Conservation (phyloP, 2,329 filamentous ascomycete species). For the Nigrospora sphaerica region DNA sequence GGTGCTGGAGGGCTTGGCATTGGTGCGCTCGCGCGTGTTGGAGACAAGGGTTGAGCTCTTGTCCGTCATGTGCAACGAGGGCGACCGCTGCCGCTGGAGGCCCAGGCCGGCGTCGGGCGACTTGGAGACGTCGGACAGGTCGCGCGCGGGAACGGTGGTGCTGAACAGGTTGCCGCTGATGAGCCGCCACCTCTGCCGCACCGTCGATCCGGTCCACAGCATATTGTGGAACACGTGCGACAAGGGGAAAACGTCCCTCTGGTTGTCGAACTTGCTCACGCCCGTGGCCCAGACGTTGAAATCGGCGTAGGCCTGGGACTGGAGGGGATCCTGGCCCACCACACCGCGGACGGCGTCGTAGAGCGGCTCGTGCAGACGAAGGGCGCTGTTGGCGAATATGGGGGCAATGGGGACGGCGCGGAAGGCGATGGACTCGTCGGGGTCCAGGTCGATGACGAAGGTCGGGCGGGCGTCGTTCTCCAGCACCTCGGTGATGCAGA, state of each 20-base stretch:
- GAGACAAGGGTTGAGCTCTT: slow-evolving; percentile 1
- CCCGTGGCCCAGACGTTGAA: slow-evolving; percentile 34
- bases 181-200: slow-evolving; percentile 28
- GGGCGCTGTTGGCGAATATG: slow-evolving; percentile 27
- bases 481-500: slow-evolving; percentile 21
- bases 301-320: slow-evolving; percentile 19
- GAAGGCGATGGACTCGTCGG: slow-evolving; percentile 16
- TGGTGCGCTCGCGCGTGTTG: background rate
- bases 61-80: background rate
- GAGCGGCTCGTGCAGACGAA: slow-evolving; percentile 24
- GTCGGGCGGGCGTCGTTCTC: slow-evolving; percentile 29
- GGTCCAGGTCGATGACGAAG: slow-evolving; percentile 29
- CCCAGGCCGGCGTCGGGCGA: slow-evolving; percentile 9
- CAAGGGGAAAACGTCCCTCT: slow-evolving; percentile 34
- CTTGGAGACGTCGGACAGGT: slow-evolving; percentile 12
- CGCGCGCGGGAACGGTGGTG: slow-evolving; percentile 10
- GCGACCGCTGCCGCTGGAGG: background rate
- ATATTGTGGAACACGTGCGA: slow-evolving; percentile 26
- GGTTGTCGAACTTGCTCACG: slow-evolving; percentile 33
- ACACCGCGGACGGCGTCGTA: slow-evolving; percentile 18
- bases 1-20: background rate
- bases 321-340: background rate
- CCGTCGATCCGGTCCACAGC: slow-evolving; percentile 31
- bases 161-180: slow-evolving; percentile 33
- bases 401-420: slow-evolving; percentile 16